These are phyloP conservation scores for Crataegus laevigata DNA, from an alignment of 306 rosid genomes.

Conservation along the genomic window DNA sequence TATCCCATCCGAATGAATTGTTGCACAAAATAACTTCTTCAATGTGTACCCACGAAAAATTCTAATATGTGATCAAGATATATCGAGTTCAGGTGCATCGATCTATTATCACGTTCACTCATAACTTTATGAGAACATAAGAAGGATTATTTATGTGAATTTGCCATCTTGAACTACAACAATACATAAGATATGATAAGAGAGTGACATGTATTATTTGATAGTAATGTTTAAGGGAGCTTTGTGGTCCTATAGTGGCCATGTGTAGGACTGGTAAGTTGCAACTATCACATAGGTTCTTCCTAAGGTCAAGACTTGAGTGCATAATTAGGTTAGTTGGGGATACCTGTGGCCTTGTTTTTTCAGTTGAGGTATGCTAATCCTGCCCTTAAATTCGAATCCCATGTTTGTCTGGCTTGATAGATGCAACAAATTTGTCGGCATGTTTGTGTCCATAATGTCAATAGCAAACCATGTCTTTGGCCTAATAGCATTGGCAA, in stretches of 20 bases:
- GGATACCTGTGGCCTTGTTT: constrained; percentile 11
- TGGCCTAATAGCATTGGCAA: neutral
- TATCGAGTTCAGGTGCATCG: neutral
- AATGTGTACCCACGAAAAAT: too few relatives aligned
- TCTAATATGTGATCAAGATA: neutral
- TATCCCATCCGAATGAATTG: too few relatives aligned
- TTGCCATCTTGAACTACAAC: too few relatives aligned
- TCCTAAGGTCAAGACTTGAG: neutral
- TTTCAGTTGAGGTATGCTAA: neutral
- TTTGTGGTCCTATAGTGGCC: neutral
- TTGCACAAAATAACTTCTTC: too few relatives aligned
- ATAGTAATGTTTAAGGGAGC: neutral
- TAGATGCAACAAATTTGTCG: constrained; percentile 1
- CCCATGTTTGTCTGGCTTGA: constrained; percentile 12
- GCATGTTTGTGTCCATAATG: neutral
- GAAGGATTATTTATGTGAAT: too few relatives aligned
- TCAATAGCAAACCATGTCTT: neutral
- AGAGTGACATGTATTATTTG: neutral
- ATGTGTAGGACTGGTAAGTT: neutral
- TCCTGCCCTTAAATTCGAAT: constrained; percentile 1
- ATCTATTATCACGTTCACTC: too few relatives aligned
- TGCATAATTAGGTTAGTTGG: neutral
- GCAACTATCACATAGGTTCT: neutral
- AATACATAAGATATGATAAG: too few relatives aligned
- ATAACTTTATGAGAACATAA: too few relatives aligned